Evolutionary conservation across 805 yeast species (phyloP).

Genomic region (Candida sonorensis): DNA sequence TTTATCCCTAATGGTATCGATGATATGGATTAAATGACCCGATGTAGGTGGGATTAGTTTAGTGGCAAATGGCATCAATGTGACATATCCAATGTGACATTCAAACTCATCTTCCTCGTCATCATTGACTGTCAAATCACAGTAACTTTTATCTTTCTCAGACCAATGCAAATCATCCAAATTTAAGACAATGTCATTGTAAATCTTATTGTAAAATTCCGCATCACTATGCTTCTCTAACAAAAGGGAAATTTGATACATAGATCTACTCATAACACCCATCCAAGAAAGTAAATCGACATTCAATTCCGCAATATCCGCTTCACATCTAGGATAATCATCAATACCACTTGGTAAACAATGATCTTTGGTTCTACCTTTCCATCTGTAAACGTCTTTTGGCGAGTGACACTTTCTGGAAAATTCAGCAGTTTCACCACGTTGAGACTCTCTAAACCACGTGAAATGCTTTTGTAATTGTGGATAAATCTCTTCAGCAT

Average conservation of each 20-base stretch:
- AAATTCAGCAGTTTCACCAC: slow-evolving; percentile 66
- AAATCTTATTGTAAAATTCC: slow-evolving; percentile 43
- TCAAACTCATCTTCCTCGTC: slow-evolving; percentile 59
- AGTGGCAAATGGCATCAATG: slow-evolving; percentile 78
- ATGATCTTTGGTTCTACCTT: slow-evolving; percentile 80
- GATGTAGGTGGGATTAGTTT: slow-evolving; percentile 50
- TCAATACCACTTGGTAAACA: slow-evolving; percentile 92
- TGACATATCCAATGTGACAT: slow-evolving; percentile 88
- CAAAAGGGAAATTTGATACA: slow-evolving; percentile 63
- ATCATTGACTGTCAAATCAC: slow-evolving; percentile 77
- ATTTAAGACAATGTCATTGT: slow-evolving; percentile 51
- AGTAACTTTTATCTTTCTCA: slow-evolving; percentile 54
- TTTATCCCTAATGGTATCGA: slow-evolving; percentile 60
- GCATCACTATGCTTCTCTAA: slow-evolving; percentile 57
- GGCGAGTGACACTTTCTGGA: slow-evolving; percentile 47
- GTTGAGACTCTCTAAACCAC: slow-evolving; percentile 79
- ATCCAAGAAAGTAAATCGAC: slow-evolving; percentile 91
- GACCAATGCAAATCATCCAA: slow-evolving; percentile 80
- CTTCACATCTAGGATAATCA: slow-evolving; percentile 87
- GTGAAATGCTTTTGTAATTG: slow-evolving; percentile 68
- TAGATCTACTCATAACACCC: slow-evolving; percentile 83
- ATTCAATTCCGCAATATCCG: slow-evolving; percentile 84
- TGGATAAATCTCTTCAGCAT: slow-evolving; percentile 67
- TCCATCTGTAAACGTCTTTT: slow-evolving; percentile 81
- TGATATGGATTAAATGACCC: slow-evolving; percentile 40